Evolutionary conservation across 177 flowering plant genomes (phyloP).

Genomic region (Vitis hybrid): DNA sequence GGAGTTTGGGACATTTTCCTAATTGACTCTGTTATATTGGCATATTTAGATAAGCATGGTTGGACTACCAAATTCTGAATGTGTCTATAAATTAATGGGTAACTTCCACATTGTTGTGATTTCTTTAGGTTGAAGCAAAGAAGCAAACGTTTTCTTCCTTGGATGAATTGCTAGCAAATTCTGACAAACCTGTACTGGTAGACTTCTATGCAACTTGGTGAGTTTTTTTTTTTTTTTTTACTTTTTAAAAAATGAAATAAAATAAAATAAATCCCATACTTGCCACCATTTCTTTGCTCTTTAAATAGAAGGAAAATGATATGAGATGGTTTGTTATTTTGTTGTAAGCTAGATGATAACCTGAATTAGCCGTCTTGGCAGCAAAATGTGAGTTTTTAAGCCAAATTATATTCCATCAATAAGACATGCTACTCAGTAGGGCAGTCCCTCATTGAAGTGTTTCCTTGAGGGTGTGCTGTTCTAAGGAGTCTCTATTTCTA

Average conservation of each 20-base stretch:
- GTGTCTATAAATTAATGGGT: too few species aligned
- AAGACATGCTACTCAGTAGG: too few species aligned
- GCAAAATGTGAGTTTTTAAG: too few species aligned
- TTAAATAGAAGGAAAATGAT: not conserved
- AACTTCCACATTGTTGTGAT: not conserved
- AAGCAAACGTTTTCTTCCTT: constrained; percentile 73
- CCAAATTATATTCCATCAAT: too few species aligned
- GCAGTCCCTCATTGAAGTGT: too few species aligned
- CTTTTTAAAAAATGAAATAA: not conserved
- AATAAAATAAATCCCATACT: not conserved
- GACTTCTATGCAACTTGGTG: constrained; percentile 98
- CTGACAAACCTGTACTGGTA: constrained; percentile 85
- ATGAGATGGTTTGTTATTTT: not conserved
- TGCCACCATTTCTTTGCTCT: too few species aligned
- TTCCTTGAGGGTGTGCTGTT: not conserved
- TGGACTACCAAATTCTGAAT: not conserved
- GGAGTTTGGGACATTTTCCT: too few species aligned
- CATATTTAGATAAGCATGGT: not conserved
- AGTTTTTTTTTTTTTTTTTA: constrained; percentile 8
- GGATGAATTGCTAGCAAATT: constrained; percentile 69
- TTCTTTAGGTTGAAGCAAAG: constrained; percentile 70
- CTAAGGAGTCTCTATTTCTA: not conserved
- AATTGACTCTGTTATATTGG: too few species aligned
- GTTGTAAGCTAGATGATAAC: too few species aligned
- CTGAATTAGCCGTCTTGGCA: too few species aligned